A percentile compares a stretch with the other conserved stretches of the same genome.
Conservation (phyloP, 2,329 filamentous ascomycete species). For the Alternaria rosae region DNA sequence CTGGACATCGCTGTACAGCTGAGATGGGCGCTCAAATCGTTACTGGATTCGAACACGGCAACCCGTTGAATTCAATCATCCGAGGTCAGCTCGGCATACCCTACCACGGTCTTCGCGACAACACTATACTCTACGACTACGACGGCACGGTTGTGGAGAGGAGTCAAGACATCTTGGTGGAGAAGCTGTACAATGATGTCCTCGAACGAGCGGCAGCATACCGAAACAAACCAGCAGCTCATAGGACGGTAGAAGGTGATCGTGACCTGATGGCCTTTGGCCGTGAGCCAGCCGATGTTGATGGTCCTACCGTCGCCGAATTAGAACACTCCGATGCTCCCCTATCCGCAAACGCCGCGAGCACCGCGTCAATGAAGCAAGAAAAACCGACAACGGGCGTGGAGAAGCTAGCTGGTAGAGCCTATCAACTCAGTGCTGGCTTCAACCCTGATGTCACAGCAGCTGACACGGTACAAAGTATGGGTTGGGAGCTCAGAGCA, state of each 20-base stretch:
- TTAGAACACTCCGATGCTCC: conserved; percentile 72
- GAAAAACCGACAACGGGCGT: conserved; percentile 60
- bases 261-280: conserved; percentile 82
- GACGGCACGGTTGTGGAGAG: conserved; percentile 80
- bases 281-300: conserved; percentile 69
- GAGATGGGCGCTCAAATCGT: conserved; percentile 99
- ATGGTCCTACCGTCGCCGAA: conserved; percentile 73
- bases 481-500: conserved; percentile 81
- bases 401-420: conserved; percentile 72
- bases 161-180: conserved; percentile 79
- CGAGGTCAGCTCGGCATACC: conserved; percentile 87
- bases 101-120: conserved; percentile 81
- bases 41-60: conserved; percentile 94
- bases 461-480: conserved; percentile 75
- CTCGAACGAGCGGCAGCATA: conserved; percentile 90
- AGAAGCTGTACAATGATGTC: conserved; percentile 93
- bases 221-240: conserved; percentile 76
- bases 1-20: conserved; percentile 74
- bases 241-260: conserved; percentile 81
- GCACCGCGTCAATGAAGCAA: conserved; percentile 42
- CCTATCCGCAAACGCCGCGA: conserved; percentile 57
- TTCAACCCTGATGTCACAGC: conserved; percentile 75
- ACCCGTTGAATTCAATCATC: conserved; percentile 89
- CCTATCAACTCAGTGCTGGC: conserved; percentile 72
- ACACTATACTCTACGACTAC: conserved; percentile 88